These are phyloP conservation scores for Kodamaea lidongshanica DNA, from an alignment of 805 yeast genomes.

Conservation along the genomic window DNA sequence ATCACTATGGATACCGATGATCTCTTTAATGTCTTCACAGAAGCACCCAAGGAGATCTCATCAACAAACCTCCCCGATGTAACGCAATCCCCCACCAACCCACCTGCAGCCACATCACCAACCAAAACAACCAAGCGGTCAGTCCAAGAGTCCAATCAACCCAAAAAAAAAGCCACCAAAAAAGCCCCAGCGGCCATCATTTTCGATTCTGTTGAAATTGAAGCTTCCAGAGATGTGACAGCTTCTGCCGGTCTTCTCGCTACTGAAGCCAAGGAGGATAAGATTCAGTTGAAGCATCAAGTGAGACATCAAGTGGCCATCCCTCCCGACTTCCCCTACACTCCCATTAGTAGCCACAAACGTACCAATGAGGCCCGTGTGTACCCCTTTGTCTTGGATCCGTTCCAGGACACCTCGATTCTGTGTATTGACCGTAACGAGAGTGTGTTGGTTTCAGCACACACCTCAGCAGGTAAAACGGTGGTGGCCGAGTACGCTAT, in stretches of 20 bases:
- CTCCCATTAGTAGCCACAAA: conserved; percentile 83
- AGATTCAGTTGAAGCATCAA: conserved; percentile 76
- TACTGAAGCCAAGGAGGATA: conserved; percentile 29
- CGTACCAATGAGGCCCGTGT: conserved; percentile 74
- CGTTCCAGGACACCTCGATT: conserved; percentile 94
- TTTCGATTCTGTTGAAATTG: conserved; percentile 81
- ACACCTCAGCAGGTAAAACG: conserved; percentile 95
- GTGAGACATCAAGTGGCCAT: conserved; percentile 97
- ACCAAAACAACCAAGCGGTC: conserved; percentile 2
- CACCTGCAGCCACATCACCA: conserved; percentile 19
- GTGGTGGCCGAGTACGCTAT: conserved; percentile 97
- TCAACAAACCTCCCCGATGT: conserved; percentile 3
- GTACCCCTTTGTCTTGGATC: conserved; percentile 90
- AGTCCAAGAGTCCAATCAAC: conserved; percentile 3
- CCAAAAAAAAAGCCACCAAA: conserved; percentile 14
- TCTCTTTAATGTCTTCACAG: conserved; percentile 57
- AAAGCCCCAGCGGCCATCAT: conserved; percentile 55
- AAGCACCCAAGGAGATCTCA: conserved; percentile 37
- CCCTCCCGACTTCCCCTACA: conserved; percentile 85
- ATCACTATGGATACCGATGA: conserved; percentile 50
- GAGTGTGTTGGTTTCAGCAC: conserved; percentile 94
- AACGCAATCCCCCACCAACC: conserved; percentile 5
- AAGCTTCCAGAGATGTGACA: conserved; percentile 83
- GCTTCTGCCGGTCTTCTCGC: conserved; percentile 65
- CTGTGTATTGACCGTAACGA: conserved; percentile 94